These are phyloP conservation scores for Pedinophyceae sp. DNA, from an alignment of 139 green algal genomes.

Conservation along the genomic window DNA sequence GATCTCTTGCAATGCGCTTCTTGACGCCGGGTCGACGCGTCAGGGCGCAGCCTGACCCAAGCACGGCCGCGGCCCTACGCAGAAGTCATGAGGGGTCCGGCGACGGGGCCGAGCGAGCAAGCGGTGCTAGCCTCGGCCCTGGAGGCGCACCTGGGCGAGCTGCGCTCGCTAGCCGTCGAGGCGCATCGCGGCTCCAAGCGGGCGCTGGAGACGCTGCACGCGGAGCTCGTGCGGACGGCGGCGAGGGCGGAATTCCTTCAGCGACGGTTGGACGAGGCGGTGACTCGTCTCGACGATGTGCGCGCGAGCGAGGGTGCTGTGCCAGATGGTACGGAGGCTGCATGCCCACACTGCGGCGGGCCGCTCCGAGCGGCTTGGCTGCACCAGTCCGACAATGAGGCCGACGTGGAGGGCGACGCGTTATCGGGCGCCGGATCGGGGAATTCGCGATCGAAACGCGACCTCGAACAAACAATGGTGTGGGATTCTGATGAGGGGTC, in stretches of 20 bases:
- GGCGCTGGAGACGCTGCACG: slow-evolving; percentile 95
- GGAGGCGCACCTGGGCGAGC: slow-evolving; percentile 52
- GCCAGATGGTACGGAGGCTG: slow-evolving; percentile 82
- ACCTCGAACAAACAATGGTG: slow-evolving; percentile 2
- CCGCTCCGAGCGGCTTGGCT: slow-evolving; percentile 16
- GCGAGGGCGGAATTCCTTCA: too few species aligned
- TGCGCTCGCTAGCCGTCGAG: slow-evolving; percentile 84
- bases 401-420: slow-evolving; percentile 34
- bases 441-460: slow-evolving; percentile 16
- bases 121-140: too few species aligned
- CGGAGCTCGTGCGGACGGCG: slow-evolving; percentile 82
- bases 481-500: slow-evolving; percentile 41
- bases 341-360: slow-evolving; percentile 72
- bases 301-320: slow-evolving; percentile 76
- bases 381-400: slow-evolving; percentile 14
- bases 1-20: too few species aligned
- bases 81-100: too few species aligned
- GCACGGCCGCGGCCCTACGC: too few species aligned
- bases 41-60: too few species aligned
- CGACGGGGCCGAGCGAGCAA: too few species aligned
- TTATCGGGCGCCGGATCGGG: slow-evolving; percentile 11
- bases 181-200: slow-evolving; percentile 94
- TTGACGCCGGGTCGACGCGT: too few species aligned
- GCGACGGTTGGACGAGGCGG: too few species aligned
- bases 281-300: too few species aligned